Percentiles rank a stretch among this genome's conserved stretches.
Evolutionary conservation across 1,284 basidiomycete species (phyloP).

Genomic region (Pisolithus thermaeus): DNA sequence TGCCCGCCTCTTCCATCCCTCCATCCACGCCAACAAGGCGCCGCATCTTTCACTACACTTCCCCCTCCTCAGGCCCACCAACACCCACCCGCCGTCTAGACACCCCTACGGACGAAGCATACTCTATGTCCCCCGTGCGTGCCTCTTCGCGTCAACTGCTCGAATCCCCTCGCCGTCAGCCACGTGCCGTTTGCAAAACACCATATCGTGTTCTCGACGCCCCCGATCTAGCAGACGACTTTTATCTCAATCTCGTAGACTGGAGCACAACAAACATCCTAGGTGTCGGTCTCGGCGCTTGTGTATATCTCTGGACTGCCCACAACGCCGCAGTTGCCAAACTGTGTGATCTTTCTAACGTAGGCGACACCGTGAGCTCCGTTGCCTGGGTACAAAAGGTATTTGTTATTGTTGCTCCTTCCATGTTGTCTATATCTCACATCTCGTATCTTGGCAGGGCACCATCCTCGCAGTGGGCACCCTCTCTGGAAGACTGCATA

Average conservation of each 20-base stretch:
- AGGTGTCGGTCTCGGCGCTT: constrained; percentile 86
- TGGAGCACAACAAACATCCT: constrained; percentile 96
- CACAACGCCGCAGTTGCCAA: constrained; percentile 90
- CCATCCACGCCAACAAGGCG: constrained; percentile 62
- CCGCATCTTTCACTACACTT: constrained; percentile 64
- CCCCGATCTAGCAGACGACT: constrained; percentile 95
- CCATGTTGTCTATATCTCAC: constrained; percentile 23
- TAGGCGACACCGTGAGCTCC: constrained; percentile 72
- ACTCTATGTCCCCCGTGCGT: constrained; percentile 88
- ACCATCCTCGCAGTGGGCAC: constrained; percentile 92
- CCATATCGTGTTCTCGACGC: constrained; percentile 98
- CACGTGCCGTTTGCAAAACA: constrained; percentile 87
- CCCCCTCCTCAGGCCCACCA: constrained; percentile 39
- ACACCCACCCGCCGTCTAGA: constrained; percentile 64
- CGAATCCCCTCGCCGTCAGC: constrained; percentile 75
- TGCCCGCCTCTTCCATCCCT: constrained; percentile 33
- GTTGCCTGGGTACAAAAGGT: constrained; percentile 92
- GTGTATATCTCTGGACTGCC: constrained; percentile 97
- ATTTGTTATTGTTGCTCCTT: constrained; percentile 13
- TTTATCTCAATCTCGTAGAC: constrained; percentile 97
- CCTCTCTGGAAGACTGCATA: constrained; percentile 80
- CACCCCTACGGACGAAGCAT: constrained; percentile 75
- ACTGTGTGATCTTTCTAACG: constrained; percentile 73
- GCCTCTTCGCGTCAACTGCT: constrained; percentile 81
- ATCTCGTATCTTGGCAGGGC: constrained; percentile 43